Evolutionary conservation across 177 flowering plant genomes (phyloP), one percentile per base, ranked within the genome.

Genomic region (Telopea speciosissima): DNA sequence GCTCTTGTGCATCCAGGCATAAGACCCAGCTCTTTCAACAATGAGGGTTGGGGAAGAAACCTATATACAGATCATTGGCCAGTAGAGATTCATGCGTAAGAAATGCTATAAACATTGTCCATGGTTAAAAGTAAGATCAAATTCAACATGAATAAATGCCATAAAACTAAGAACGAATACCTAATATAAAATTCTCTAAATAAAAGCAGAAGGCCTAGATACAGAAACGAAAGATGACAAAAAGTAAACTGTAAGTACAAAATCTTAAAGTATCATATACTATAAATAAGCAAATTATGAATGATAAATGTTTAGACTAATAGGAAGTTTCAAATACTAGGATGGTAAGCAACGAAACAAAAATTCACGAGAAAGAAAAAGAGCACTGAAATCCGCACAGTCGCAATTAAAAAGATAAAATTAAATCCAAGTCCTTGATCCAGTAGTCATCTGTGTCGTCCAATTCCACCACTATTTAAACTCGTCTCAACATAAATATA

Each of bases 21-120:
- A 90, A 72, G 89, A 88, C 28, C 99, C 97, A 52, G 97, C 96
- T 80, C 99, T 85, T 85, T 95, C 98, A 79, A 95, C 99, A 74
- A 95, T 88, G 58, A 91, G 86, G 40, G 98, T 93, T 17, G 97
- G 98, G 62, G 97, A 93, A 72, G 99, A 95, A 75, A 93, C 93
- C 99, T 93, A 77, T 63, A 76, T 8, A 69, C 33, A 28, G 12
- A 62, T 8, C 5, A 52, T 45, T 52, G 19, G 14, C 61, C 2
- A 21, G 3, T 58, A 17, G 23, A 58, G 61, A n/a, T 58, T n/a
- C 61, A 58, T 58, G 40, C 8, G 40, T 8, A 36, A 36, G 9
- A 36, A n/a, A 58, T 7, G n/a, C 22, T 1, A 58, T 3, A 16
- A n/a, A 21, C 22, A 3, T 58, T 7, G 8, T 58, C n/a, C 61